phyloP scores from a whole-genome alignment of 371 early-diverging fungal genomes.

The Zychaea mexicana region DNA sequence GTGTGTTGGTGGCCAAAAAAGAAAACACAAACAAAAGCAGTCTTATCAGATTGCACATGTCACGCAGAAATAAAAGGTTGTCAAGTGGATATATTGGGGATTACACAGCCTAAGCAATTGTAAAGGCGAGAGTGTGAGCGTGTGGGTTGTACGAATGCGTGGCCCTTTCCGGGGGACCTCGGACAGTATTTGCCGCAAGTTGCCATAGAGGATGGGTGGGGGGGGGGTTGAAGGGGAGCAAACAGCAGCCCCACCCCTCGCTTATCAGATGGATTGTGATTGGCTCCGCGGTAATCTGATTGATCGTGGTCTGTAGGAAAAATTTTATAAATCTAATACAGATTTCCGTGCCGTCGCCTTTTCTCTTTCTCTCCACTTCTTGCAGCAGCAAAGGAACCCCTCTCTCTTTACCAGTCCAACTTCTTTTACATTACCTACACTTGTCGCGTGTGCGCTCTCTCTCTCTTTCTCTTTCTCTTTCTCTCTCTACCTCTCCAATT shows the following conservation, averaged over 20 bases:
- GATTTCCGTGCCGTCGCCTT: background rate
- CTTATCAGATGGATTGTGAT: slow-evolving; percentile 16
- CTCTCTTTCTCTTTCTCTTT: too few relatives aligned
- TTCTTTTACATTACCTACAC: background rate
- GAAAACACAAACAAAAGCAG: too few relatives aligned
- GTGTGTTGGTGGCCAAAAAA: too few relatives aligned
- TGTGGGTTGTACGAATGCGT: too few relatives aligned
- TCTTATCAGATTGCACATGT: slow-evolving; percentile 10
- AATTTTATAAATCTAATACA: background rate
- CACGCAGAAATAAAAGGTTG: background rate
- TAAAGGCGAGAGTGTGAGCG: too few relatives aligned
- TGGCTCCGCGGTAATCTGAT: slow-evolving; percentile 10
- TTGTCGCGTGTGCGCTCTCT: too few relatives aligned
- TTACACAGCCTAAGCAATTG: too few relatives aligned
- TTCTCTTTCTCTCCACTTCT: background rate
- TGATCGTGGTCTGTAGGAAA: background rate
- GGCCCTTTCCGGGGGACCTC: too few relatives aligned
- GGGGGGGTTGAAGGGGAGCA: background rate
- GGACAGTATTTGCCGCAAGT: too few relatives aligned
- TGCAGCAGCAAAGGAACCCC: background rate
- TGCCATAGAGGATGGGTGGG: slow-evolving; percentile 3
- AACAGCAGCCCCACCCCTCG: too few relatives aligned
- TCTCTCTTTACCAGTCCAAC: background rate
- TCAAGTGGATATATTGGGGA: background rate
- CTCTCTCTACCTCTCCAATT: background rate